Conservation (phyloP, 495 filamentous ascomycete species). For the Chaetomium cochliodes region DNA sequence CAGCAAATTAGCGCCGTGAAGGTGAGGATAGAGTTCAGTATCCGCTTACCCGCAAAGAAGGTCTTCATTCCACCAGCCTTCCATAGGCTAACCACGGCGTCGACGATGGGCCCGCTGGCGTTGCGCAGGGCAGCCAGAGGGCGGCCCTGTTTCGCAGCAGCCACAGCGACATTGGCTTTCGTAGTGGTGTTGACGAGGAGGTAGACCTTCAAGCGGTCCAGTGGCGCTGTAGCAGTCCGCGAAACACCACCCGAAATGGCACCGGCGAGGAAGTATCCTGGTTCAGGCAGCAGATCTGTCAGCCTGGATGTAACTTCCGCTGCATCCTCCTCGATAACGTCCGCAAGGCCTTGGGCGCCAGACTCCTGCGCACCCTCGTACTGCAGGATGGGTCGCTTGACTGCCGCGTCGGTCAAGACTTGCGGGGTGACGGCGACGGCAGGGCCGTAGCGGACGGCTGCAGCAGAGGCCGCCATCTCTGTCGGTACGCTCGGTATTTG, state of each 20-base stretch:
- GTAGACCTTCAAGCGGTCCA: constrained; percentile 96
- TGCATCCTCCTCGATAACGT: constrained; percentile 32
- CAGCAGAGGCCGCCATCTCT: constrained; percentile 24
- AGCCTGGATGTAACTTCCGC: constrained; percentile 47
- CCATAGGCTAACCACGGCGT: constrained; percentile 75
- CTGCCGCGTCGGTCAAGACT: constrained; percentile 20
- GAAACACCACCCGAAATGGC: constrained; percentile 89
- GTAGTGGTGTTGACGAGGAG: constrained; percentile 85
- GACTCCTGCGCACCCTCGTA: constrained; percentile 27
- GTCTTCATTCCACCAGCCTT: constrained; percentile 83
- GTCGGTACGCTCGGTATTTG: constrained; percentile 13
- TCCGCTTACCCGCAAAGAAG: constrained; percentile 82
- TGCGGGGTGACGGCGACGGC: constrained; percentile 18
- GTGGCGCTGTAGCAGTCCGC: constrained; percentile 87
- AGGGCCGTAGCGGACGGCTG: constrained; percentile 21
- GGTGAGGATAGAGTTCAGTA: background rate
- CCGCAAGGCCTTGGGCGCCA: constrained; percentile 30
- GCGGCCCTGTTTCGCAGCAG: constrained; percentile 69
- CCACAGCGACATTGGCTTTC: constrained; percentile 54
- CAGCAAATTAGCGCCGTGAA: background rate
- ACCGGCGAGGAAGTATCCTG: constrained; percentile 98
- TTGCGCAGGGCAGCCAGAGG: constrained; percentile 64
- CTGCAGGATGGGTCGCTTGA: constrained; percentile 18
- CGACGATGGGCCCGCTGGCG: constrained; percentile 64
- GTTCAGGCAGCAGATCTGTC: constrained; percentile 55